Evolutionary conservation across 176 grass and related monocot genomes (phyloP).

Genomic region (Oryza nivara): DNA sequence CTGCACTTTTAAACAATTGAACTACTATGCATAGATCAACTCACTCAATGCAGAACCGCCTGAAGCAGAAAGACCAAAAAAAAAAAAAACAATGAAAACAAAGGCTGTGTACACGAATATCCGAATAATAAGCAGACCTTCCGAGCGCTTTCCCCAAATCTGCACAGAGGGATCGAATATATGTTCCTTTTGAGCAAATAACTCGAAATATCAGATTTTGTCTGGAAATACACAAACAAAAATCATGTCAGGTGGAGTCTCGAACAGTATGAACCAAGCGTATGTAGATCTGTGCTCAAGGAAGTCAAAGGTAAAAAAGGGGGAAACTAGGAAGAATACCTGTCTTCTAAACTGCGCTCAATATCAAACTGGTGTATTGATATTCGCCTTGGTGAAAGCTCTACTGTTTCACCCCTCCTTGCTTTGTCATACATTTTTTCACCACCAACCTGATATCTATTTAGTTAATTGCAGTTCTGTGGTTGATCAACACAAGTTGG

Average conservation of each 20-base stretch:
- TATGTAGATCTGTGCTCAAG: constrained; percentile 5
- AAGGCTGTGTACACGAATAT: neutral
- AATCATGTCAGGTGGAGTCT: neutral
- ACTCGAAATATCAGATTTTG: constrained; percentile 98
- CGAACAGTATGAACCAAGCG: neutral
- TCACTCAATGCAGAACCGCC: constrained; percentile 3
- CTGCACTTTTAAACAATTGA: constrained; percentile 9
- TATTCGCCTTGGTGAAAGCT: constrained; percentile 87
- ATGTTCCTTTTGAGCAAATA: constrained; percentile 98
- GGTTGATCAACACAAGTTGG: neutral
- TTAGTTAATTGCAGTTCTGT: neutral
- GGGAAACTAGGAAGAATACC: constrained; percentile 42
- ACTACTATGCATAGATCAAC: neutral
- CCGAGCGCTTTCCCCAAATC: constrained; percentile 94
- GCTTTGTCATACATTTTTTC: constrained; percentile 99
- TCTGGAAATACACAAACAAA: constrained; percentile 44
- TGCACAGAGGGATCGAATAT: constrained; percentile 89
- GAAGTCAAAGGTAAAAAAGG: neutral
- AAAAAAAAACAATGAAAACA: constrained; percentile 16
- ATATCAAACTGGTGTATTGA: constrained; percentile 89
- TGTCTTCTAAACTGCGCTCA: constrained; percentile 91
- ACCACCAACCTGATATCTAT: constrained; percentile 66
- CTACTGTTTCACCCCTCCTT: constrained; percentile 86
- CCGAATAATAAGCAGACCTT: constrained; percentile 53
- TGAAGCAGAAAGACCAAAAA: neutral